Evolutionary conservation across 2,329 filamentous ascomycete species (phyloP).

Genomic region (Claviceps fusiformis): DNA sequence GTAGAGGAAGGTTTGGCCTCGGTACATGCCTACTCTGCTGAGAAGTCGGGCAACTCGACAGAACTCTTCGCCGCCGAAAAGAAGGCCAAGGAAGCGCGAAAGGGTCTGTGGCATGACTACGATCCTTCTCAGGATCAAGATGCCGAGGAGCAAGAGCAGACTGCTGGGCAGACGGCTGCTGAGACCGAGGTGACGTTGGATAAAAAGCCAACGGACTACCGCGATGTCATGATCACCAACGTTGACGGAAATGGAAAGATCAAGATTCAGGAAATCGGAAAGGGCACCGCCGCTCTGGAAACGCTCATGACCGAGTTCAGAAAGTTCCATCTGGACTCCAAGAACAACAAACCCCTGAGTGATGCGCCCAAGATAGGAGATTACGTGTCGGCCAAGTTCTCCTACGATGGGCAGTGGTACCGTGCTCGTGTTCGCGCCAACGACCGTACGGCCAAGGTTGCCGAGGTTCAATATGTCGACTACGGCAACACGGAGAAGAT

Average conservation of each 20-base stretch:
- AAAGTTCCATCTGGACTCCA: slow-evolving; percentile 73
- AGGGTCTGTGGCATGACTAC: slow-evolving; percentile 88
- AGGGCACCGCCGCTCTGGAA: slow-evolving; percentile 72
- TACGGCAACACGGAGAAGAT: slow-evolving; percentile 90
- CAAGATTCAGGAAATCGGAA: slow-evolving; percentile 83
- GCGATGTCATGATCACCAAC: slow-evolving; percentile 84
- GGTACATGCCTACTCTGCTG: slow-evolving; percentile 88
- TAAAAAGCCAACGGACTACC: slow-evolving; percentile 70
- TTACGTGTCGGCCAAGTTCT: slow-evolving; percentile 82
- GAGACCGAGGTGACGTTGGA: slow-evolving; percentile 39
- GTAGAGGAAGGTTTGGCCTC: slow-evolving; percentile 88
- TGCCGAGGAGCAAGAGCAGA: slow-evolving; percentile 35
- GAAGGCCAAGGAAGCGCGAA: slow-evolving; percentile 76
- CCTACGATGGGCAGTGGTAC: slow-evolving; percentile 85
- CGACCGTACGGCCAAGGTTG: slow-evolving; percentile 76
- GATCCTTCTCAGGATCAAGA: slow-evolving; percentile 75
- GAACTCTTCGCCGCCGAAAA: slow-evolving; percentile 82
- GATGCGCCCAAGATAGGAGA: slow-evolving; percentile 82
- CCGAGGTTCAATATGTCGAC: slow-evolving; percentile 89
- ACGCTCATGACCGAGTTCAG: slow-evolving; percentile 84
- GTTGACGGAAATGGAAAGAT: slow-evolving; percentile 70
- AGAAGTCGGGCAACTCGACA: slow-evolving; percentile 79
- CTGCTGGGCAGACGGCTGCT: slow-evolving; percentile 36
- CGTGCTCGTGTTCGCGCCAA: slow-evolving; percentile 82
- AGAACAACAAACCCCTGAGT: slow-evolving; percentile 61